Evolutionary conservation across 805 yeast species (phyloP).

Genomic region (Ascoidea asiatica): DNA sequence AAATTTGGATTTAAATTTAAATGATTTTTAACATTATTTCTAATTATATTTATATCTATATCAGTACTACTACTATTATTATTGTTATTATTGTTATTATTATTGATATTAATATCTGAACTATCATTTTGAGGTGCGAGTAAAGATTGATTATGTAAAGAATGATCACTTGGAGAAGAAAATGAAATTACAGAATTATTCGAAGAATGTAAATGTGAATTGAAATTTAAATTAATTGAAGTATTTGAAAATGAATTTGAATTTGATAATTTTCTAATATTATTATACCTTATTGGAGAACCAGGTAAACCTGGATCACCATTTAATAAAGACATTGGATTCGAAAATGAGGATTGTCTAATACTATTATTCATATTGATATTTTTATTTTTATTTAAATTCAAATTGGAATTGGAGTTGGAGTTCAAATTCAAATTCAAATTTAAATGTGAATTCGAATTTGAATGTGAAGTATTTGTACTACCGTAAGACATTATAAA

Average conservation of each 20-base stretch:
- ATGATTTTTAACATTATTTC: background rate
- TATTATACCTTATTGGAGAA: background rate
- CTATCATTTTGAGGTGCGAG: background rate
- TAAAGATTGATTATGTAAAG: background rate
- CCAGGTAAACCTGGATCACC: background rate
- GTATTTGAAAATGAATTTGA: background rate
- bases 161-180: too few relatives aligned
- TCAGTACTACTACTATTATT: background rate
- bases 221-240: too few relatives aligned
- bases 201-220: too few relatives aligned
- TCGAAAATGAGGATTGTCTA: background rate
- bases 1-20: slow-evolving; percentile 9
- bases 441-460: too few relatives aligned
- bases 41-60: background rate
- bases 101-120: background rate
- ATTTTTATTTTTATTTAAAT: too few relatives aligned
- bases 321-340: background rate
- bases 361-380: too few relatives aligned
- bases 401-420: too few relatives aligned
- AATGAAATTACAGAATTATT: background rate
- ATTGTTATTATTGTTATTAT: background rate
- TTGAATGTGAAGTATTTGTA: too few relatives aligned
- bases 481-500: too few relatives aligned
- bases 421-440: too few relatives aligned
- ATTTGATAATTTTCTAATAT: background rate